Evolutionary conservation across 768 basidiomycete genomes (phyloP).

Genomic region (Termitomyces sp.): DNA sequence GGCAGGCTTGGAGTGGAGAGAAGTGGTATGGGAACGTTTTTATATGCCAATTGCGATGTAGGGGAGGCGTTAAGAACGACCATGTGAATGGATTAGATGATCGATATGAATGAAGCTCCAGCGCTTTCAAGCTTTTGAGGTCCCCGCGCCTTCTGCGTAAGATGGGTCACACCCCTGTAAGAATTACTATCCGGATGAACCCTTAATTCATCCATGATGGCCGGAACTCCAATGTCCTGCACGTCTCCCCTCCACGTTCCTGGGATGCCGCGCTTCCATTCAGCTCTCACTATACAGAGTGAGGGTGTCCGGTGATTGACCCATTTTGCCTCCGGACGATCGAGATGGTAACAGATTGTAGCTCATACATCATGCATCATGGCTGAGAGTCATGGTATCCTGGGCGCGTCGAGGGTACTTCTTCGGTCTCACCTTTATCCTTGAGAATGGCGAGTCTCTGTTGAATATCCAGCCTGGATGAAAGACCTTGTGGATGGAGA

Average conservation of each 20-base stretch:
- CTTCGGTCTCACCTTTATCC: background rate
- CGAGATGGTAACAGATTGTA: background rate
- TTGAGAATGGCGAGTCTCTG: background rate
- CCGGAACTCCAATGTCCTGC: background rate
- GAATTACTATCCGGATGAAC: background rate
- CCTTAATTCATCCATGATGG: background rate
- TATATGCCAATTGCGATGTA: background rate
- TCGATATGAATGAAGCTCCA: background rate
- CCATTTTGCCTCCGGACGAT: background rate
- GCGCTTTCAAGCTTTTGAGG: background rate
- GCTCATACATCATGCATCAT: background rate
- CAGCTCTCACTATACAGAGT: background rate
- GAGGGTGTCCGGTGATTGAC: background rate
- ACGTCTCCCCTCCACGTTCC: background rate
- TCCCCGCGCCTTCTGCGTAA: background rate
- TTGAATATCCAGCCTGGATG: background rate
- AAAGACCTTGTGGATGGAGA: background rate
- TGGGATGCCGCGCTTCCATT: background rate
- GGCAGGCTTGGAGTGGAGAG: background rate
- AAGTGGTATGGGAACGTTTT: background rate
- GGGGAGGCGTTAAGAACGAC: background rate
- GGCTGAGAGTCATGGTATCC: background rate
- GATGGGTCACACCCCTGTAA: background rate
- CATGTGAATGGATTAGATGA: background rate
- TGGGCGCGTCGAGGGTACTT: background rate